Evolutionary conservation across 2,329 filamentous ascomycete species (phyloP).

Genomic region (Ceratocystis destructans): DNA sequence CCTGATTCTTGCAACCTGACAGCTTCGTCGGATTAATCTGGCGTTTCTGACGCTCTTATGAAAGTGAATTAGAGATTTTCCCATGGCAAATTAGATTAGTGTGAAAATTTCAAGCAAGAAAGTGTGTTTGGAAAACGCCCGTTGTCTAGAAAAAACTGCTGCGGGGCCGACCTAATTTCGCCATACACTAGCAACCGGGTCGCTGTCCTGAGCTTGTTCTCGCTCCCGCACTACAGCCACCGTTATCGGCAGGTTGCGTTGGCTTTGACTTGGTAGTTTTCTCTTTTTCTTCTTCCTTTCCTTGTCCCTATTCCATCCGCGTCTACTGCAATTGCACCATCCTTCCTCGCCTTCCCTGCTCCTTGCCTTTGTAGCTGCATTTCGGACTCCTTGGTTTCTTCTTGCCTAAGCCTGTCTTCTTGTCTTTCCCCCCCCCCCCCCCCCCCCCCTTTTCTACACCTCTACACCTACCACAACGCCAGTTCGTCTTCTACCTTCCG

Average conservation of each 20-base stretch:
- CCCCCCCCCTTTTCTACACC: not conserved
- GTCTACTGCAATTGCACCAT: constrained; percentile 4
- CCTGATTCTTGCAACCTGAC: not conserved
- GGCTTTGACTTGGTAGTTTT: not conserved
- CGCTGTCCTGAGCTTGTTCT: not conserved
- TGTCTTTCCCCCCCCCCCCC: too few species aligned
- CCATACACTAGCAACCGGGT: not conserved
- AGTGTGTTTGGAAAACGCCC: not conserved
- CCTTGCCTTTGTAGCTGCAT: not conserved
- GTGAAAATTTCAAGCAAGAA: not conserved
- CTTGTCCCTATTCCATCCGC: not conserved
- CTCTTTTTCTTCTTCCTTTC: not conserved
- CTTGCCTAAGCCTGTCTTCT: not conserved
- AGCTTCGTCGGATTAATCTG: not conserved
- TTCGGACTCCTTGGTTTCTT: not conserved
- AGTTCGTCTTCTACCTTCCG: too few species aligned
- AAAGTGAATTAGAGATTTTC: not conserved
- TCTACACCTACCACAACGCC: not conserved
- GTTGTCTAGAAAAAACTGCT: not conserved
- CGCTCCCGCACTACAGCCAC: not conserved
- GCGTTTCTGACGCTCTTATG: not conserved
- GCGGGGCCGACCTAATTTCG: not conserved
- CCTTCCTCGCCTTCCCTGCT: not conserved
- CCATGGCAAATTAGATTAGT: not conserved
- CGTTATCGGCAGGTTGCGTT: constrained; percentile 2